Base-by-base conservation (phyloP, 768 basidiomycete species). In the Polyporus arcularius region DNA sequence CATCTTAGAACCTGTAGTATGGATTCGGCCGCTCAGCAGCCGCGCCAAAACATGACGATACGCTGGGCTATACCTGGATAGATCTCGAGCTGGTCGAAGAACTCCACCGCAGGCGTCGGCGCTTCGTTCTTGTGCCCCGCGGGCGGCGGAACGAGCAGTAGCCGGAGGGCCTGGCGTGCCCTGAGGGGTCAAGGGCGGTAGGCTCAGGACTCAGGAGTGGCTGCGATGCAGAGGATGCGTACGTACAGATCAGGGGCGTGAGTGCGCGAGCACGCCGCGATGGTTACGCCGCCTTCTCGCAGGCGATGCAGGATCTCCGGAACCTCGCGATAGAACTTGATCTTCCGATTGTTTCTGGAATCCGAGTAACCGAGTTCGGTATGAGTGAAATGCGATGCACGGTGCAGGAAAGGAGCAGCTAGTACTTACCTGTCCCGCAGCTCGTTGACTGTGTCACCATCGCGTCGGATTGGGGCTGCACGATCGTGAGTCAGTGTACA, bases 261-360 rank as follows among this genome's bases (percentile, higher is more conserved):
- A 0, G 92, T 93, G 46, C 93, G 78, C 7, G 91, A 94, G 58
- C 88, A 89, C 1, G 86, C 89, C 0, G 90, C 90, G 52, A 93
- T 79, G 8, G 76, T 74, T 0, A 85, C 80, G 14, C 72, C 81
- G 3, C 75, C 80, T 5, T 68, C 72, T 35, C 78, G 81, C 56
- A 90, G 72, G 11, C 77, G 77, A 57, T 86, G 84, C 38, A 95
- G 73, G 52, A 97, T 90, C 18, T 79, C 74, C 0, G 92, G 85
- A 0, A 95, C 90, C 57, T 95, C 87, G 41, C 76, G 74, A 73
- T 91, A 96, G 73, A 96, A 92, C 3, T 79, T 77, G 43, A 95
- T 83, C 26, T 69, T 71, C 35, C 82, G 72, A 40, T 82, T 80
- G 58, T 86, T 74, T 62, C 87, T 88, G 57, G 32, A 38, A 42